Evolutionary conservation across 371 early-diverging fungal species (phyloP), one percentile per base, ranked within the genome.

Genomic region (Apophysomyces trapeziformis): DNA sequence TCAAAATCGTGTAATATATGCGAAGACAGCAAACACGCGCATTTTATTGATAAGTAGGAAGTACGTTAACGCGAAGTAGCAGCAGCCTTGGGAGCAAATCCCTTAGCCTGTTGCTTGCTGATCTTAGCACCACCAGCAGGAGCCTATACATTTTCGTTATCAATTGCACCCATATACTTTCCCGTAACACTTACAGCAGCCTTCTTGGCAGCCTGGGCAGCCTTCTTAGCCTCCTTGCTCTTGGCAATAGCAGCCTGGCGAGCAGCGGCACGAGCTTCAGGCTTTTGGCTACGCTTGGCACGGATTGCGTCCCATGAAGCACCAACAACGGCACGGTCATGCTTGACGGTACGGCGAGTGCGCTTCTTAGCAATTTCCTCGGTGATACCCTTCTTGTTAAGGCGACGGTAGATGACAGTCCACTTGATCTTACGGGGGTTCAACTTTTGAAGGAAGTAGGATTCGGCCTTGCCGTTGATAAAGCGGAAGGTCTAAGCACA

Each of bases 371-470:
- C 79, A 60, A 90, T 88, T 86, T 96, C 97, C 81, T 95, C 95
- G 76, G 92, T 92, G 82, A 95, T 89, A 83, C 96, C 99, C 95
- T 98, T 98, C 92, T 95, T 95, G 93, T 97, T 94, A 79, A 96
- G 88, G 84, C 95, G 95, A 83, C 99, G 95, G 95, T 91, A 97
- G 75, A 96, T 92, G 45, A 89, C 86, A 62, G 99, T 97, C 99
- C 99, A 98, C 86, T 89, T 87, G 78, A 97, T 89, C 91, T 96
- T 96, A 78, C 97, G 94, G 60, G 97, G 96, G 91, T 97, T 98
- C 87, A 92, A 87, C 76, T 92, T 90, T 87, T 96, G 96, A 67
- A 93, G 89, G 92, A 96, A 98, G 79, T 93, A 88, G 66, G 96
- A 96, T 84, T 95, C 94, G 75, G 88, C 83, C 92, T 98, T 98